These are phyloP conservation scores for Colletotrichum orchidophilum DNA, from an alignment of 2,329 filamentous ascomycete genomes.

Conservation along the genomic window DNA sequence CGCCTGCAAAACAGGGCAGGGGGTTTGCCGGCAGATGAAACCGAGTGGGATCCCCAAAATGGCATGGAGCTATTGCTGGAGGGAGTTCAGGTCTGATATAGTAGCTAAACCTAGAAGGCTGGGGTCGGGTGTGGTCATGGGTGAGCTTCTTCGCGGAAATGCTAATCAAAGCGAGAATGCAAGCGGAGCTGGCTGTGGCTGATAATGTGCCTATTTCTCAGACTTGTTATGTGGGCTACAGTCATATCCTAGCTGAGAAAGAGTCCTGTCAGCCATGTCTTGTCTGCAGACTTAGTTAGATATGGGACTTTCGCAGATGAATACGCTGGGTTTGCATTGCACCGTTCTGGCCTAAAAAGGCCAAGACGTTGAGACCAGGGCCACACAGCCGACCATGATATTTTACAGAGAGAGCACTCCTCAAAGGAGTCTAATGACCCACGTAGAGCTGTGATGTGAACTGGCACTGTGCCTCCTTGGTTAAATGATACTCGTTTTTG, in stretches of 20 bases:
- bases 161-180: not conserved
- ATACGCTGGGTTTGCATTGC: not conserved
- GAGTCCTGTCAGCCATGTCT: not conserved
- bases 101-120: not conserved
- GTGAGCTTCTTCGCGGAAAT: not conserved
- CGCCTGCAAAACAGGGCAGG: not conserved
- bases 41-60: not conserved
- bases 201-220: not conserved
- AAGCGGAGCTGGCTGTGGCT: not conserved
- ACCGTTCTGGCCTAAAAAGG: not conserved
- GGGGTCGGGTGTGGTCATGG: not conserved
- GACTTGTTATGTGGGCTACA: not conserved
- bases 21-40: not conserved
- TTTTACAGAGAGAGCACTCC: not conserved
- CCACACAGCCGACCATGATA: not conserved
- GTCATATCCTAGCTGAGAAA: not conserved
- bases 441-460: not conserved
- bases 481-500: too few species aligned
- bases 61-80: not conserved
- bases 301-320: not conserved
- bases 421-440: too few species aligned
- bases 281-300: not conserved
- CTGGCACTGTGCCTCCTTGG: constrained; percentile 1
- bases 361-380: not conserved
- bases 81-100: not conserved